A percentile compares a stretch with the other conserved stretches of the same genome.
These are phyloP conservation scores for Penicillium macrosclerotiorum DNA, from an alignment of 495 filamentous ascomycete species.

Conservation along the genomic window DNA sequence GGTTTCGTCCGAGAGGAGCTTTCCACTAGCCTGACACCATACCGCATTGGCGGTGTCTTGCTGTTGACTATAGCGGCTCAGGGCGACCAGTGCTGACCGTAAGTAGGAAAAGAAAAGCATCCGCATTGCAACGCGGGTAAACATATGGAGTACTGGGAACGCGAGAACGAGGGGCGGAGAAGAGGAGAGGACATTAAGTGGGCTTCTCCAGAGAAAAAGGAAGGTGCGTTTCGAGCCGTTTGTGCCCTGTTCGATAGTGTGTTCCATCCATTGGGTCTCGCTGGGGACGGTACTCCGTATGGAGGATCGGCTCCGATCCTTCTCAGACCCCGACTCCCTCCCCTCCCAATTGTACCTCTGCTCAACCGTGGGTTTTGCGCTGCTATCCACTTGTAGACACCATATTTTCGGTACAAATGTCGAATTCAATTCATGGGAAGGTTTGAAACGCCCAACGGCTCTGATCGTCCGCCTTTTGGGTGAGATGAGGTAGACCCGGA, in stretches of 20 bases:
- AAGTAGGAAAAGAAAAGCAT: conserved; percentile 6
- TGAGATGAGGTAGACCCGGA: conserved; percentile 8
- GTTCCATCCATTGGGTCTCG: too few relatives aligned
- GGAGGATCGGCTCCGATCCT: too few relatives aligned
- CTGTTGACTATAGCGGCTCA: conserved; percentile 11
- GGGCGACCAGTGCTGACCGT: conserved; percentile 4
- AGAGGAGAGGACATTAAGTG: background rate
- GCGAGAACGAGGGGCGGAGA: background rate
- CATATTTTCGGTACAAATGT: background rate
- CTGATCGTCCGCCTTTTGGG: conserved; percentile 10
- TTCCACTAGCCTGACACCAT: conserved; percentile 22
- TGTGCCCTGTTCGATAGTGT: background rate
- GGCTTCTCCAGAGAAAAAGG: too few relatives aligned
- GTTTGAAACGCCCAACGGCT: conserved; percentile 23
- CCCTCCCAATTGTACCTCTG: too few relatives aligned
- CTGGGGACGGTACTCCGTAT: too few relatives aligned
- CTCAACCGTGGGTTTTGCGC: too few relatives aligned
- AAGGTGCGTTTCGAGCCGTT: too few relatives aligned
- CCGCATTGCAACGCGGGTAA: background rate
- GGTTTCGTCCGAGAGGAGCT: conserved; percentile 14
- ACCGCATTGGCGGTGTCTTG: conserved; percentile 5
- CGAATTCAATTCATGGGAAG: conserved; percentile 6
- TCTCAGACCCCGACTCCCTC: too few relatives aligned
- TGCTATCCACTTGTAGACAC: background rate
- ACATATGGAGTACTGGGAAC: background rate